phyloP scores from a whole-genome alignment of 208 protist species.

The Crithidia fasciculata region DNA sequence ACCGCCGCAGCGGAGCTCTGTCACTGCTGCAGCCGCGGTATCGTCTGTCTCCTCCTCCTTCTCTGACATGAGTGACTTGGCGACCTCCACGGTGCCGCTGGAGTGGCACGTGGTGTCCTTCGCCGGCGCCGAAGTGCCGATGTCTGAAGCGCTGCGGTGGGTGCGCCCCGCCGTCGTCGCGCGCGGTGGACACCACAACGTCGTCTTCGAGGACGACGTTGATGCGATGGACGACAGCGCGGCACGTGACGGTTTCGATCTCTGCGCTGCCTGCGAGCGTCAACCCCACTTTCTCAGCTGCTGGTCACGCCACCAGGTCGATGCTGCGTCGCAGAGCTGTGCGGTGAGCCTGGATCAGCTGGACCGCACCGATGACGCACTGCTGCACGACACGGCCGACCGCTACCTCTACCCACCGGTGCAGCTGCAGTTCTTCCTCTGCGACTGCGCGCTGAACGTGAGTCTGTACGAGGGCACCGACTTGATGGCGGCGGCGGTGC shows the following conservation, averaged over 20 bases:
- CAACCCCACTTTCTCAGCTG: conserved; percentile 38
- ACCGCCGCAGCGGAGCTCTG: neutral
- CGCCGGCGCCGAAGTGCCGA: neutral
- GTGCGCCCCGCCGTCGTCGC: neutral
- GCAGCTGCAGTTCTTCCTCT: conserved; percentile 45
- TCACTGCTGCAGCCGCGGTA: neutral
- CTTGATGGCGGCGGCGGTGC: conserved; percentile 38
- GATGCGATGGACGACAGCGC: neutral
- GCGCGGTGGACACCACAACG: neutral
- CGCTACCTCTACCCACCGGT: conserved; percentile 38
- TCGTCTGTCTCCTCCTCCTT: conserved; percentile 41
- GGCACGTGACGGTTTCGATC: neutral
- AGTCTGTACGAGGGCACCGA: conserved; percentile 63
- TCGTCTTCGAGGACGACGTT: neutral
- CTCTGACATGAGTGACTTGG: conserved; percentile 33
- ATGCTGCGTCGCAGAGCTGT: conserved; percentile 17
- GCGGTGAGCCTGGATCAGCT: conserved; percentile 25
- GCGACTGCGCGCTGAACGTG: conserved; percentile 44
- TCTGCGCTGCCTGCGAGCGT: conserved; percentile 18
- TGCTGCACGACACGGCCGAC: conserved; percentile 33
- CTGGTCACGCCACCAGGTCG: conserved; percentile 31
- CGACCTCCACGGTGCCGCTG: conserved; percentile 10
- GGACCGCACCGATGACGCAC: conserved; percentile 32
- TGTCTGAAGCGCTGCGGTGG: conserved; percentile 9
- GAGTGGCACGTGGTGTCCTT: conserved; percentile 21